These are phyloP conservation scores for Aspergillus leporis DNA, from an alignment of 495 filamentous ascomycete species.

Conservation along the genomic window DNA sequence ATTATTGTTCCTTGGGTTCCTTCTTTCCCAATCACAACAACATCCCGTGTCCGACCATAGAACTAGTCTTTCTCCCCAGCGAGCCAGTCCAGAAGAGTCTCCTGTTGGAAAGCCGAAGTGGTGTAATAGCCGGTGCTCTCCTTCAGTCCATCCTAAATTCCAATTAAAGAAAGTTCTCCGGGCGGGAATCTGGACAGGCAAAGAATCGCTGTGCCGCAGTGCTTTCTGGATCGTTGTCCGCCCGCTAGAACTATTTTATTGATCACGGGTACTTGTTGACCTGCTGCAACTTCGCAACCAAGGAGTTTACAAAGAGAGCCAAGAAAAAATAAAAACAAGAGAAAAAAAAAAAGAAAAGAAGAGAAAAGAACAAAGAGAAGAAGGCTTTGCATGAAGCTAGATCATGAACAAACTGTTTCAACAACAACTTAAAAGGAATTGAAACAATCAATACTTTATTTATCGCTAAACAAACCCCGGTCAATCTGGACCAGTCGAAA, in stretches of 20 bases:
- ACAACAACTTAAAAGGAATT: background rate
- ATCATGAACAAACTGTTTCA: conserved; percentile 9
- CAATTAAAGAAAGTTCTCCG: conserved; percentile 6
- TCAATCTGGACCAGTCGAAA: conserved; percentile 7
- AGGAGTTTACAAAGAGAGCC: background rate
- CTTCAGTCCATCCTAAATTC: background rate
- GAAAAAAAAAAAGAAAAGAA: background rate
- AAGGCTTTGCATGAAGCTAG: conserved; percentile 1
- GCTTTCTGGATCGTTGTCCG: conserved; percentile 7
- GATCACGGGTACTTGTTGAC: conserved; percentile 1
- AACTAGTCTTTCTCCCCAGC: background rate
- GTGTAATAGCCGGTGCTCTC: background rate
- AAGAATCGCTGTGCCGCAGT: conserved; percentile 4
- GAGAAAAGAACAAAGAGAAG: background rate
- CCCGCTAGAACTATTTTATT: conserved; percentile 8
- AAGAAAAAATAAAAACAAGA: background rate
- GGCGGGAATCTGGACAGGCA: conserved; percentile 3
- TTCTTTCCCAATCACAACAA: conserved; percentile 5
- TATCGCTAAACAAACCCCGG: background rate
- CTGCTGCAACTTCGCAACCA: background rate
- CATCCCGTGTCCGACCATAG: background rate
- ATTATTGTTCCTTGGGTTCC: background rate
- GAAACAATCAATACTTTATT: conserved; percentile 6
- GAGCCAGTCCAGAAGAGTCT: background rate
- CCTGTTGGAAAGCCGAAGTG: background rate